Percentiles rank a stretch among this genome's conserved stretches.
Conservation (phyloP, 139 green algal genomes). For the Eudorina sp. region DNA sequence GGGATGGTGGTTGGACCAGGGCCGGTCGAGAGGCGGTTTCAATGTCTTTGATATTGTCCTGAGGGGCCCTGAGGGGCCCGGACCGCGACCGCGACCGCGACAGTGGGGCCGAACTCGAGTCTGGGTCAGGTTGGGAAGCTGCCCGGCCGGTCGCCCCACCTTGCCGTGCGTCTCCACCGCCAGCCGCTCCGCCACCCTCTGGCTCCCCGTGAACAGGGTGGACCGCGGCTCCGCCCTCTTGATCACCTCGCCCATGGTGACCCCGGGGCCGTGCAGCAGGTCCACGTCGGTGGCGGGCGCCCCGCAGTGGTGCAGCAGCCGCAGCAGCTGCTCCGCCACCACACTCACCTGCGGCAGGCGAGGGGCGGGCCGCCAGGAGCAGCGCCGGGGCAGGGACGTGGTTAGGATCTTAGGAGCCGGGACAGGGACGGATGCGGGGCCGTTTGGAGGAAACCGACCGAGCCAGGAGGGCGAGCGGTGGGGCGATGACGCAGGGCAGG, state of each 20-base stretch:
- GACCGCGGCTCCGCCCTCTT: slow-evolving; percentile 76
- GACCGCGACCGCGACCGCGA: too few relatives aligned
- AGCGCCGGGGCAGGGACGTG: not conserved
- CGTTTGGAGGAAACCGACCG: too few relatives aligned
- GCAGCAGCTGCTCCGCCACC: slow-evolving; percentile 95
- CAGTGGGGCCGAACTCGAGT: too few relatives aligned
- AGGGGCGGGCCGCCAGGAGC: too few relatives aligned
- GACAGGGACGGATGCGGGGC: too few relatives aligned
- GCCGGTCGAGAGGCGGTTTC: too few relatives aligned
- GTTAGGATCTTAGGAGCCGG: too few relatives aligned
- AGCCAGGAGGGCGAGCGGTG: not conserved
- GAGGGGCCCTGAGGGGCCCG: too few relatives aligned
- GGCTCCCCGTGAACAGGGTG: slow-evolving; percentile 95
- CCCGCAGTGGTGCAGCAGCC: slow-evolving; percentile 92
- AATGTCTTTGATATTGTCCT: too few relatives aligned
- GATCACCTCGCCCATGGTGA: slow-evolving; percentile 82
- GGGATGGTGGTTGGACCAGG: too few relatives aligned
- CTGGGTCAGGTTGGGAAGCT: too few relatives aligned
- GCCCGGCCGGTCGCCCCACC: slow-evolving; percentile 58
- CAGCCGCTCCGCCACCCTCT: slow-evolving; percentile 89
- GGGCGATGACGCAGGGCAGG: not conserved
- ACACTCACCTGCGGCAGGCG: slow-evolving; percentile 82
- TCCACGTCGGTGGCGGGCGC: slow-evolving; percentile 90
- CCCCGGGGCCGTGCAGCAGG: slow-evolving; percentile 87
- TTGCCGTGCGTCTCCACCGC: slow-evolving; percentile 82